phyloP scores from a whole-genome alignment of 2,329 filamentous ascomycete species.

The Lasiodiplodia gonubiensis region DNA sequence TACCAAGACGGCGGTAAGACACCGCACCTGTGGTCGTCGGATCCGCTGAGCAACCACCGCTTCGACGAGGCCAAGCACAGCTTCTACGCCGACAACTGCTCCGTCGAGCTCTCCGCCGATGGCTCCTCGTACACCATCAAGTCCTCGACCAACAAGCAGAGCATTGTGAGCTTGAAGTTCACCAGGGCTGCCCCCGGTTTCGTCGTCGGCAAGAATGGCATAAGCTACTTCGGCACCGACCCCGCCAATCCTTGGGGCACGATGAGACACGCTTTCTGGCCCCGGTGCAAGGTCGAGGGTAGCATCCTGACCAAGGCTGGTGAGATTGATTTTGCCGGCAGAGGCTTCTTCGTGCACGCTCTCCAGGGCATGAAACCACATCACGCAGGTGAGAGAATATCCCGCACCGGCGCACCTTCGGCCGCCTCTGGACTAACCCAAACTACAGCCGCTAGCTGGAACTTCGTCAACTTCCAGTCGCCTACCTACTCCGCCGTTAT shows the following conservation, averaged over 20 bases:
- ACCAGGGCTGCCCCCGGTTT: constrained; percentile 80
- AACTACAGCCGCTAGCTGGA: constrained; percentile 76
- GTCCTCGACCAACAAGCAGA: constrained; percentile 79
- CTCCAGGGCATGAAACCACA: constrained; percentile 99
- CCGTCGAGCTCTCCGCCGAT: constrained; percentile 84
- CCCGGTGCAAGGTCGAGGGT: constrained; percentile 80
- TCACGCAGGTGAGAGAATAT: constrained; percentile 71
- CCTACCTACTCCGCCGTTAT: constrained; percentile 84
- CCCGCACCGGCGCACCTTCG: constrained; percentile 15
- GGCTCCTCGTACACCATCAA: constrained; percentile 86
- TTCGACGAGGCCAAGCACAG: constrained; percentile 83
- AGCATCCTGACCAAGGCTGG: constrained; percentile 83
- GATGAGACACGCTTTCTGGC: constrained; percentile 96
- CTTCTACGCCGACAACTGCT: constrained; percentile 86
- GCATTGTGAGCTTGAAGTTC: constrained; percentile 85
- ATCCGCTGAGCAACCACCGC: constrained; percentile 75
- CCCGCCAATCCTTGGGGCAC: constrained; percentile 84
- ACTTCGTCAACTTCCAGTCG: constrained; percentile 90
- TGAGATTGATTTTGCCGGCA: constrained; percentile 80
- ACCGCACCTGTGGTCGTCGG: constrained; percentile 82
- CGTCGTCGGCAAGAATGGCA: constrained; percentile 82
- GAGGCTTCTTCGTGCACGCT: constrained; percentile 79
- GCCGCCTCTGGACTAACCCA: background rate
- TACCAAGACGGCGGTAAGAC: constrained; percentile 72
- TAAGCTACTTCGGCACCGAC: constrained; percentile 84